Percentiles rank a stretch among this genome's conserved stretches.
phyloP scores from a whole-genome alignment of 2,329 filamentous ascomycete genomes.

The Xylariaceae sp. region DNA sequence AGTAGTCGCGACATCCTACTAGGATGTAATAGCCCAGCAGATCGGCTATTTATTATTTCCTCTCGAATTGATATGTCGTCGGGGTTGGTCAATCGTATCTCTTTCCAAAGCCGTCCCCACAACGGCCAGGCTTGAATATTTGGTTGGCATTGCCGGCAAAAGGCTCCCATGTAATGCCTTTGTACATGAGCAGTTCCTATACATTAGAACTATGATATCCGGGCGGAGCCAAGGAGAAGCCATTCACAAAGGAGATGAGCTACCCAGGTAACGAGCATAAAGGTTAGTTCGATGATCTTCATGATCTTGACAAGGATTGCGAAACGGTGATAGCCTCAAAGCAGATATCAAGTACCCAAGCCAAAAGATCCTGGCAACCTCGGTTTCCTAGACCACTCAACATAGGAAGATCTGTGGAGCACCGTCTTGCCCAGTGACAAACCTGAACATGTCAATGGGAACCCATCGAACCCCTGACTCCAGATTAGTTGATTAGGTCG shows the following conservation, averaged over 20 bases:
- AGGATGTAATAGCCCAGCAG: not conserved
- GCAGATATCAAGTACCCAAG: constrained; percentile 30
- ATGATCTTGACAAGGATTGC: constrained; percentile 37
- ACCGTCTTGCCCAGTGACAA: constrained; percentile 14
- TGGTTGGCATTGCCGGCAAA: constrained; percentile 25
- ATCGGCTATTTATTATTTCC: not conserved
- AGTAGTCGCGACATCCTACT: not conserved
- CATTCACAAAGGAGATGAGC: constrained; percentile 8
- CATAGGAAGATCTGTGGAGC: constrained; percentile 10
- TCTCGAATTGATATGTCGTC: not conserved
- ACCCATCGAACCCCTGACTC: constrained; percentile 6
- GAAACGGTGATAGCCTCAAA: constrained; percentile 38
- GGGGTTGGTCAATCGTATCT: constrained; percentile 3
- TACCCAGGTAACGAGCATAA: constrained; percentile 26
- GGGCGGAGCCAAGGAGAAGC: constrained; percentile 2
- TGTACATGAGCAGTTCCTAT: not conserved
- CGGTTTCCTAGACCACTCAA: constrained; percentile 26
- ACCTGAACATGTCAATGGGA: constrained; percentile 13
- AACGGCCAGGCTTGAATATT: not conserved
- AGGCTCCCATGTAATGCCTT: constrained; percentile 14
- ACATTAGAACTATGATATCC: not conserved
- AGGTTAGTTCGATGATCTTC: constrained; percentile 33
- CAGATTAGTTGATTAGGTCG: constrained; percentile 15
- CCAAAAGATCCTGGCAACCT: constrained; percentile 29
- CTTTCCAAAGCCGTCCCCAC: not conserved